A percentile compares a stretch with the other conserved stretches of the same genome.
Conservation (phyloP, 179 eudicot genomes). For the Sideroxylon spinosum region DNA sequence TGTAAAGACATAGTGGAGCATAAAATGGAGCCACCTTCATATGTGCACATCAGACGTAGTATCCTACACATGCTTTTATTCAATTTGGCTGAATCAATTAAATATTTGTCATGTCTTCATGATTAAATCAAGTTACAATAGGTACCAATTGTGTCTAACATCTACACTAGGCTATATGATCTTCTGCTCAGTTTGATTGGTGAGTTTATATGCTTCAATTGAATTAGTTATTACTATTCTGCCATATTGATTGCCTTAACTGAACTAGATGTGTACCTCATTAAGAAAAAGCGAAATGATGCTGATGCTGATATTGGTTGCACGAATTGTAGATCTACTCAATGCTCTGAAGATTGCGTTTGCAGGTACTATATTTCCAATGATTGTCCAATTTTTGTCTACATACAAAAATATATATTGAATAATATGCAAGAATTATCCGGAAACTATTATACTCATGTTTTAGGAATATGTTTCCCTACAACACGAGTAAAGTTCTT, state of each 20-base stretch:
- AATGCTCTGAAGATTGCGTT: conserved; percentile 73
- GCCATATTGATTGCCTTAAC: conserved; percentile 34
- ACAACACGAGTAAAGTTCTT: too few species aligned
- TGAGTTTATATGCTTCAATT: conserved; percentile 8
- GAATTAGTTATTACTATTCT: background rate
- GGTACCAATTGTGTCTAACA: background rate
- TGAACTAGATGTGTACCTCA: conserved; percentile 63
- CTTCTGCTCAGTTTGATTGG: background rate
- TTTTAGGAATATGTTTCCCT: too few species aligned
- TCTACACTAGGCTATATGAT: background rate
- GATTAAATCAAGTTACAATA: conserved; percentile 1
- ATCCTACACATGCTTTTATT: conserved; percentile 41
- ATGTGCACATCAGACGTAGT: conserved; percentile 85
- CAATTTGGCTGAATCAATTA: conserved; percentile 1
- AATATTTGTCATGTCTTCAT: background rate
- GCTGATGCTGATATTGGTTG: conserved; percentile 58
- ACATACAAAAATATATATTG: background rate
- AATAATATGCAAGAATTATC: background rate
- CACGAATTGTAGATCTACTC: conserved; percentile 52
- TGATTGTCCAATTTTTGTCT: background rate
- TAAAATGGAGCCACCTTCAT: conserved; percentile 57
- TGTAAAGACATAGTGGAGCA: conserved; percentile 42
- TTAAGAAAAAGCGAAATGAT: conserved; percentile 67
- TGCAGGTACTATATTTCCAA: conserved; percentile 53
- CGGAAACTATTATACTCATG: too few species aligned